Evolutionary conservation across 768 basidiomycete genomes (phyloP).

Genomic region (Suillus fuscotomentosus): DNA sequence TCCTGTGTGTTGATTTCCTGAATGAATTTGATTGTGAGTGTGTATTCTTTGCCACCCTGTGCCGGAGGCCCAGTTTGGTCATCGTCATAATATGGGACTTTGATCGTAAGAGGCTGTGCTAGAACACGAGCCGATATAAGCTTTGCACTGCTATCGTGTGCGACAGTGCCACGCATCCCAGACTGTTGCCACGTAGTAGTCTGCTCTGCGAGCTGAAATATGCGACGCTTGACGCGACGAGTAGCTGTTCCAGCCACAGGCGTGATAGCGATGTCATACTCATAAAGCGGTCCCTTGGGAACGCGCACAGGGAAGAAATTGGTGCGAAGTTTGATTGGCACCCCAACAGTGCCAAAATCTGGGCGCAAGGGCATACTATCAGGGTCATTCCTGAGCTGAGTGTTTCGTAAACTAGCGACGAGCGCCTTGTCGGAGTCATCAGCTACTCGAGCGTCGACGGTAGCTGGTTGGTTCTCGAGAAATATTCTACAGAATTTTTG

Average conservation of each 20-base stretch:
- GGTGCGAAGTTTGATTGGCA: constrained; percentile 44
- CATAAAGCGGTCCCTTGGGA: constrained; percentile 45
- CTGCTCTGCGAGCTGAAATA: constrained; percentile 48
- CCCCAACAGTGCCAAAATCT: constrained; percentile 44
- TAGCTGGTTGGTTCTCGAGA: constrained; percentile 36
- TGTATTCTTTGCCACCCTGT: constrained; percentile 40
- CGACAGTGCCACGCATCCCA: constrained; percentile 39
- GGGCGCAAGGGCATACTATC: constrained; percentile 46
- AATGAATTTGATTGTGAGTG: constrained; percentile 40
- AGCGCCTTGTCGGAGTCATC: constrained; percentile 44
- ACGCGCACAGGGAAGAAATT: constrained; percentile 53
- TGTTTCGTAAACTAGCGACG: constrained; percentile 32
- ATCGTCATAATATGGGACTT: constrained; percentile 43
- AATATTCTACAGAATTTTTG: constrained; percentile 36
- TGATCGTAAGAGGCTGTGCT: constrained; percentile 41
- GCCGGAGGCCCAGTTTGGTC: constrained; percentile 35
- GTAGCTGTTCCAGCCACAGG: constrained; percentile 32
- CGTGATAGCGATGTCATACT: constrained; percentile 45
- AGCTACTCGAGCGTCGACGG: constrained; percentile 52
- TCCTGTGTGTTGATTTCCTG: constrained; percentile 43
- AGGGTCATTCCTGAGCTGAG: constrained; percentile 19
- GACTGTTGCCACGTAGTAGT: constrained; percentile 40
- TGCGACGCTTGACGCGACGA: constrained; percentile 43
- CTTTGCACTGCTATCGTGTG: constrained; percentile 48
- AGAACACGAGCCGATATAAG: constrained; percentile 41